These are phyloP conservation scores for Ambrosiella beaveri DNA, from an alignment of 2,329 filamentous ascomycete genomes.

Conservation along the genomic window DNA sequence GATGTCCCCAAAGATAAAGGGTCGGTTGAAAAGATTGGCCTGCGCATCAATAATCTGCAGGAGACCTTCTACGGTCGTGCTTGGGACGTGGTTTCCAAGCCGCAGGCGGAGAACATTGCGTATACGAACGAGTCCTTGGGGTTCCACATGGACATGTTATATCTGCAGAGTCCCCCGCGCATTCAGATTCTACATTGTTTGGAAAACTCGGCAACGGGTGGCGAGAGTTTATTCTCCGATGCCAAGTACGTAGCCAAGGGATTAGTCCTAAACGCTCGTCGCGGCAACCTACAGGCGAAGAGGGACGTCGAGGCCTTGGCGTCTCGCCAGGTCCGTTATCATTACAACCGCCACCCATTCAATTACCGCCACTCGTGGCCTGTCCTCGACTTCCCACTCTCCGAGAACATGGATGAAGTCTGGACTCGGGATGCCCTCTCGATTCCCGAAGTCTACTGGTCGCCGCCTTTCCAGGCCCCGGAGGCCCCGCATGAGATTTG, in stretches of 20 bases:
- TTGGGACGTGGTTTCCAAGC: conserved; percentile 75
- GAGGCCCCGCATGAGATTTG: conserved; percentile 17
- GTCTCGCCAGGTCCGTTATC: conserved; percentile 37
- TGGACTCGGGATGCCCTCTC: no score
- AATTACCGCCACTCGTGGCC: conserved; percentile 43
- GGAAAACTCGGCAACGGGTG: conserved; percentile 60
- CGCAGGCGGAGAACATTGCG: conserved; percentile 75
- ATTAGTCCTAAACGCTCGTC: conserved; percentile 16
- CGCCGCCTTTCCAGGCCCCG: conserved; percentile 60
- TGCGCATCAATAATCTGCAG: conserved; percentile 59
- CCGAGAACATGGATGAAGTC: no score
- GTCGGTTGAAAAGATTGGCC: conserved; percentile 50
- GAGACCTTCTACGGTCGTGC: conserved; percentile 83
- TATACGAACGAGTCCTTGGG: conserved; percentile 70
- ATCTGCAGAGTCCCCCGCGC: conserved; percentile 61
- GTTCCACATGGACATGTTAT: conserved; percentile 87
- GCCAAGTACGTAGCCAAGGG: conserved; percentile 41
- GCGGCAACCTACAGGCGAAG: not conserved
- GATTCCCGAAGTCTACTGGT: conserved; percentile 36
- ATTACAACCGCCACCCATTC: conserved; percentile 50
- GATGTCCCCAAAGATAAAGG: conserved; percentile 52
- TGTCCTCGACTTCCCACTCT: conserved; percentile 27
- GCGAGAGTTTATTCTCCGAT: conserved; percentile 76
- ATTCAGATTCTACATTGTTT: conserved; percentile 84
- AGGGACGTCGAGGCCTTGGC: conserved; percentile 24